Percentiles rank a stretch among this genome's conserved stretches.
These are phyloP conservation scores for Cryptomeria japonica DNA, from an alignment of 75 land plant species.

Conservation along the genomic window DNA sequence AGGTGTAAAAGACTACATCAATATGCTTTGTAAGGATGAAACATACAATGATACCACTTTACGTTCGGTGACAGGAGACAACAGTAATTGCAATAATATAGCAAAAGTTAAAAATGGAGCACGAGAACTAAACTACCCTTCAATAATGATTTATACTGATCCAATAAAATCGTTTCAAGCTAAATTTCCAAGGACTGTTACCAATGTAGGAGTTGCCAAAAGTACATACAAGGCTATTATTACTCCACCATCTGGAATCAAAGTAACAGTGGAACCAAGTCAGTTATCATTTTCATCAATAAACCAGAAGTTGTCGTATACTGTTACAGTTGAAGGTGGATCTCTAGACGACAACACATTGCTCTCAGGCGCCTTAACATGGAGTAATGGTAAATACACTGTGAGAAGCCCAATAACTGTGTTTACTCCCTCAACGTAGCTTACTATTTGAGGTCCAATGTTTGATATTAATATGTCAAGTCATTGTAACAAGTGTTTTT, in stretches of 20 bases:
- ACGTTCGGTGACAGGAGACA: not conserved
- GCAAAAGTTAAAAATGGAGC: not conserved
- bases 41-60: not conserved
- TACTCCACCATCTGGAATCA: conserved; percentile 36
- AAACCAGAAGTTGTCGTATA: conserved; percentile 55
- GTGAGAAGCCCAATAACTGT: conserved; percentile 62
- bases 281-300: conserved; percentile 37
- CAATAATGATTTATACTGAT: not conserved
- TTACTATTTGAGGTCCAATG: too few relatives aligned
- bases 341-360: not conserved
- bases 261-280: conserved; percentile 43
- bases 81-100: not conserved
- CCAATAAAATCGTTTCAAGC: not conserved
- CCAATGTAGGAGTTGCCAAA: conserved; percentile 66
- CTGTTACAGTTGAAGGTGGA: conserved; percentile 20
- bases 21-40: not conserved
- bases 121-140: not conserved
- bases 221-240: conserved; percentile 50
- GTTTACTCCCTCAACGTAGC: not conserved
- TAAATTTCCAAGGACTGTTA: conserved; percentile 53
- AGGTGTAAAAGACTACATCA: not conserved
- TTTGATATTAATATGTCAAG: too few relatives aligned
- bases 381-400: conserved; percentile 50
- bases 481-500: too few relatives aligned
- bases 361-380: conserved; percentile 33